Base-by-base conservation (phyloP, 2,329 filamentous ascomycete genomes). In the Dothideomycetes sp. region DNA sequence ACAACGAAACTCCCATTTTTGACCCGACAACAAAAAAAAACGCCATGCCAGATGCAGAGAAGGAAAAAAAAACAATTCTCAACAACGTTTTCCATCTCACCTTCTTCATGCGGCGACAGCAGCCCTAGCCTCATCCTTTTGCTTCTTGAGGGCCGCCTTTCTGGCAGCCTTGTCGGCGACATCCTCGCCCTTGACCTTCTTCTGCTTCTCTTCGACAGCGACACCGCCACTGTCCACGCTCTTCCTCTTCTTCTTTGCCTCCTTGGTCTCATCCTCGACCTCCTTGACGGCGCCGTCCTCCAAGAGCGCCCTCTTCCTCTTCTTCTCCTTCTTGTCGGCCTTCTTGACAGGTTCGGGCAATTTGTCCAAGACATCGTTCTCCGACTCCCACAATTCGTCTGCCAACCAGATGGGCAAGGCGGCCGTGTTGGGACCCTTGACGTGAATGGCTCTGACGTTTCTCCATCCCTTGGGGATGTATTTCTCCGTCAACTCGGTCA, bases 391-490 rank as follows among this genome's bases (percentile, higher is more conserved):
- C 49, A 98, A 71, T 70, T 95, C 87, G 51, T 87, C 82, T 4
- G 89, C 84, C 57, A 94, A 68, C 84, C 87, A 98, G 58, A 98
- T 80, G n/a, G 91, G 91, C 55, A 98, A 71, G 7, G 89, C 83
- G 46, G 80, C 82, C 4, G 89, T 94, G 56, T 84, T 79, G 19
- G 85, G 82, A 3, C 86, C 85, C 73, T 96, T 98, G 69, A 98
- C 73, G 62, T 94, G 87, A 47, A 98, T 68, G 48, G 77, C 76
- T 62, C 81, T 80, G 48, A 96, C 74, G 60, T 89, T 91, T 55
- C 76, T 77, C 87, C 88, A 95, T 55, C 87, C 81, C 60, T 89
- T 80, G 13, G 87, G 78, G 32, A 95, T 78, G 57, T 82, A 84
- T 61, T 83, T 87, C 47, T 84, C 79, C 5, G 87, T 77, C 54